phyloP scores from a whole-genome alignment of 441 rosid species.

The California macrophylla region DNA sequence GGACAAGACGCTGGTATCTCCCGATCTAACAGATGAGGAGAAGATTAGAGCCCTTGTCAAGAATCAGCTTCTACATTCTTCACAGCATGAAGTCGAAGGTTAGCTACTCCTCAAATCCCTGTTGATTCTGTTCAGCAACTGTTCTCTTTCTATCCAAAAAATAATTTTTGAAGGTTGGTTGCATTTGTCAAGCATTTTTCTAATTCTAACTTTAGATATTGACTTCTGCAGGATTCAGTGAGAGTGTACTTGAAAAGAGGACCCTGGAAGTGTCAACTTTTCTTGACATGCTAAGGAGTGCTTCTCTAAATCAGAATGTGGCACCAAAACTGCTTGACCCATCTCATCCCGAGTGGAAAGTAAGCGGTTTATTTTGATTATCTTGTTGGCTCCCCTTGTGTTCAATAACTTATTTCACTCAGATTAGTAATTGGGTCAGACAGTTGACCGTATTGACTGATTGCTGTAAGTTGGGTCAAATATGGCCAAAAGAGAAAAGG shows the following conservation, averaged over 20 bases:
- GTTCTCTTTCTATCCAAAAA: not conserved
- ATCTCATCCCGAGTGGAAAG: conserved; percentile 71
- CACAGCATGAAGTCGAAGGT: conserved; percentile 41
- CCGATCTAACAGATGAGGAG: conserved; percentile 46
- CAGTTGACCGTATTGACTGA: not conserved
- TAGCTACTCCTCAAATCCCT: conserved; percentile 11
- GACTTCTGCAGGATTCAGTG: conserved; percentile 40
- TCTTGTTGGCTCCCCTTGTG: not conserved
- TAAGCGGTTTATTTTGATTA: conserved; percentile 24
- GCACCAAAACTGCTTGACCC: conserved; percentile 28
- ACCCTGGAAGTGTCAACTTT: conserved; percentile 47
- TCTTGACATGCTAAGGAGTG: conserved; percentile 82
- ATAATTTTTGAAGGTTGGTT: not conserved
- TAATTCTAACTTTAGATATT: conserved; percentile 15
- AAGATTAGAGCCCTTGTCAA: conserved; percentile 46
- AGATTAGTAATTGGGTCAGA: not conserved
- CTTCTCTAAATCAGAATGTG: conserved; percentile 37
- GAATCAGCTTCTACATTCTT: conserved; percentile 43
- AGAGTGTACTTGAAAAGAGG: conserved; percentile 44
- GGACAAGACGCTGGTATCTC: conserved; percentile 59
- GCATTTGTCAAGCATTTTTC: conserved; percentile 4
- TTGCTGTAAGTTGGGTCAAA: not conserved
- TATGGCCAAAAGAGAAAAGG: not conserved
- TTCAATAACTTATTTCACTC: not conserved
- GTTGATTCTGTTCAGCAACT: not conserved